Conservation (phyloP, 2,329 filamentous ascomycete species). For the Bertia moriformis region DNA sequence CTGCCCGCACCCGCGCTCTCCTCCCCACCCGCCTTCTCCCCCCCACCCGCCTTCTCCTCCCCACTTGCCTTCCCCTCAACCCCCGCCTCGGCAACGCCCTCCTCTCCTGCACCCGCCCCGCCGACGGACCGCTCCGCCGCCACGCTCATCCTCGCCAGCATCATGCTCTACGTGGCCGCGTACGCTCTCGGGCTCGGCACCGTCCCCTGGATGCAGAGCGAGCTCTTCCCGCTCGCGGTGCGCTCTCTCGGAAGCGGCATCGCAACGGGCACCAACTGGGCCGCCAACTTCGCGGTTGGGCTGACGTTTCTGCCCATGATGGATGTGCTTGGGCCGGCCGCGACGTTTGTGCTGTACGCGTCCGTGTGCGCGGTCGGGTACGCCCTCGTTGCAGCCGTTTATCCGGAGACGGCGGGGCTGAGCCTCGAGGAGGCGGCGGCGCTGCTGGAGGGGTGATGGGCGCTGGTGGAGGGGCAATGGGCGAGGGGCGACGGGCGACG, state of each 20-base stretch:
- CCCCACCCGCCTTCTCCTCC: constrained; percentile 9
- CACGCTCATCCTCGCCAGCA: constrained; percentile 52
- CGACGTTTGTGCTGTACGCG: constrained; percentile 74
- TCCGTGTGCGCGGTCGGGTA: constrained; percentile 56
- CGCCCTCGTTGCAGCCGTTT: constrained; percentile 55
- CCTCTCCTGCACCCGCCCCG: constrained; percentile 6
- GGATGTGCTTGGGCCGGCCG: constrained; percentile 55
- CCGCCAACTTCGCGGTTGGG: constrained; percentile 71
- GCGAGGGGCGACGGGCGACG: no score
- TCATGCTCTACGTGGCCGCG: constrained; percentile 70
- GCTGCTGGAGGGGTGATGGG: constrained; percentile 61
- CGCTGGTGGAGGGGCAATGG: no score
- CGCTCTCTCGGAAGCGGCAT: constrained; percentile 59
- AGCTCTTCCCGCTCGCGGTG: constrained; percentile 70
- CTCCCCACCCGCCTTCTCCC: constrained; percentile 8
- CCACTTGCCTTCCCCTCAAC: constrained; percentile 7
- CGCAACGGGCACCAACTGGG: constrained; percentile 74
- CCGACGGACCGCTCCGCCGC: constrained; percentile 22
- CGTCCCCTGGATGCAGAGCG: constrained; percentile 91
- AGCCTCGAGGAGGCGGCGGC: constrained; percentile 67
- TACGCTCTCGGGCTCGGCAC: constrained; percentile 83
- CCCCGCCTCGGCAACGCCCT: constrained; percentile 7
- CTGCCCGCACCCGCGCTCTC: constrained; percentile 17
- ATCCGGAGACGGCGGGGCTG: constrained; percentile 75
- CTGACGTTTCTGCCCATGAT: constrained; percentile 81